Conservation (phyloP, 208 protist genomes). For the Acanthamoeba royreba region DNA sequence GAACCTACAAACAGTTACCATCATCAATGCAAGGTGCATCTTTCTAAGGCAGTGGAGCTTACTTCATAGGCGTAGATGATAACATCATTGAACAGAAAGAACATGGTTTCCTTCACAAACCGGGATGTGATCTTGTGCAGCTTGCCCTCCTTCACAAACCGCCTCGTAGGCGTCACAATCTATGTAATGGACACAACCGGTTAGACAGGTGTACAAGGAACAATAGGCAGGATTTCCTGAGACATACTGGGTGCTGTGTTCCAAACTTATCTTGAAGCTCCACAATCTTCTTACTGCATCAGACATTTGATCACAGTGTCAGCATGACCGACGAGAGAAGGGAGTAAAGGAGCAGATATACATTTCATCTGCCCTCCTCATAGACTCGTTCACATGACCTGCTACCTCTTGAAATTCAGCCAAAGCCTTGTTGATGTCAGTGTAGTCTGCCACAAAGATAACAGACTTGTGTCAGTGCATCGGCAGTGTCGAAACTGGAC, state of each 20-base stretch:
- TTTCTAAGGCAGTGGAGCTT: background rate
- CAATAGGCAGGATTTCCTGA: too few relatives aligned
- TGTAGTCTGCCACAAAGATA: background rate
- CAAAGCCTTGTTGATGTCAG: background rate
- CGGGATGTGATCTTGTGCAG: conserved; percentile 29
- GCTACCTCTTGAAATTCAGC: background rate
- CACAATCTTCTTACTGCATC: background rate
- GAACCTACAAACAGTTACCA: background rate
- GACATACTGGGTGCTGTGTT: background rate
- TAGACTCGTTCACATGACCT: background rate
- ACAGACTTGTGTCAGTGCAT: background rate
- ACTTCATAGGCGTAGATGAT: conserved; percentile 31
- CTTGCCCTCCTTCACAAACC: background rate
- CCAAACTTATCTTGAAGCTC: background rate
- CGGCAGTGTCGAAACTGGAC: background rate
- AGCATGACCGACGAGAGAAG: background rate
- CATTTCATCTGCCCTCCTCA: background rate
- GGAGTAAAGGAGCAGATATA: background rate
- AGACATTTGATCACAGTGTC: background rate
- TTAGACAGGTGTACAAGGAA: too few relatives aligned
- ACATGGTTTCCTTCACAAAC: conserved; percentile 12
- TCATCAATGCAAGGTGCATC: background rate
- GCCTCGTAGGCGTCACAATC: background rate
- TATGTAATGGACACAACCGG: background rate
- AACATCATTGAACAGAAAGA: conserved; percentile 15